These are phyloP conservation scores for Moesziomyces sp. DNA, from an alignment of 1,284 basidiomycete species.

Conservation along the genomic window DNA sequence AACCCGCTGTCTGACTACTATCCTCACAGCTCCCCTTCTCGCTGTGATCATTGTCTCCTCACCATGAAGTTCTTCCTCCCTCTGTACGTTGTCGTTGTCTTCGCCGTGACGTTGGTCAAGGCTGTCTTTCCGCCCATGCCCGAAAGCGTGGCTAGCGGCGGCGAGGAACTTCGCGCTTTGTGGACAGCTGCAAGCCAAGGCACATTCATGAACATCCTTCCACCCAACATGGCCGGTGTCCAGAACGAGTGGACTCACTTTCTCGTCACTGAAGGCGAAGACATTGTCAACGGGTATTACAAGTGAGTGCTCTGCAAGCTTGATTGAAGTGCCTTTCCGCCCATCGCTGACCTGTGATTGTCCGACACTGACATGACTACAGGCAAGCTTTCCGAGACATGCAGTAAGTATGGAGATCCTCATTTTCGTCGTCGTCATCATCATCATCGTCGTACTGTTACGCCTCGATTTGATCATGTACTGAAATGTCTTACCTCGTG, in stretches of 20 bases:
- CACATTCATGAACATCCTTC: background rate
- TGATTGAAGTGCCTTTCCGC: too few relatives aligned
- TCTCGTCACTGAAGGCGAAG: background rate
- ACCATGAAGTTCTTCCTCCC: background rate
- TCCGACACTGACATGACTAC: too few relatives aligned
- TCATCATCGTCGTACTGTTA: too few relatives aligned
- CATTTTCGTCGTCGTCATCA: too few relatives aligned
- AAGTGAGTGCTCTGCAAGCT: too few relatives aligned
- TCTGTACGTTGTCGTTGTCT: background rate
- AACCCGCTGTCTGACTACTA: too few relatives aligned
- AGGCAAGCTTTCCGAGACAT: too few relatives aligned
- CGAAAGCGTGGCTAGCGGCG: background rate
- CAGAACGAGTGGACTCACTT: background rate
- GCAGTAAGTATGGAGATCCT: too few relatives aligned
- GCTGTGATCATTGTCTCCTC: background rate
- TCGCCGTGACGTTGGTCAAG: background rate
- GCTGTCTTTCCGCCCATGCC: background rate
- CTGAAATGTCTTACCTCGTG: background rate
- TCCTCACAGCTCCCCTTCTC: background rate
- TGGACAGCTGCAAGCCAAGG: background rate
- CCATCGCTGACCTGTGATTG: too few relatives aligned
- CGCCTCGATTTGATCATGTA: too few relatives aligned
- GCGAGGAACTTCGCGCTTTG: background rate
- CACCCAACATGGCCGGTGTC: background rate
- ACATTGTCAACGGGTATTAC: background rate